phyloP scores from a whole-genome alignment of 106 monocot genomes.

The Acorus calamus region DNA sequence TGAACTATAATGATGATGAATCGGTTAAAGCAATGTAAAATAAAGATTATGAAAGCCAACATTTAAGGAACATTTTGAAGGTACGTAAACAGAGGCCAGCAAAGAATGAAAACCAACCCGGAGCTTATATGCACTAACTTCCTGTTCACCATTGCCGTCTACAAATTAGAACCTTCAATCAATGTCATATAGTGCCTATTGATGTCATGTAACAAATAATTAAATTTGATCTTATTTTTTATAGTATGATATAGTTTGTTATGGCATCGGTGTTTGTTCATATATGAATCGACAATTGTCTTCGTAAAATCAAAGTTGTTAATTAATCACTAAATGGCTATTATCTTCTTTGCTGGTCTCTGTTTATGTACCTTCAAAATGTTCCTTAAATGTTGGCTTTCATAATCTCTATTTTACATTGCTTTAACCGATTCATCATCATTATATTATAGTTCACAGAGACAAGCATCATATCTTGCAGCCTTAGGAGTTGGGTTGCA shows the following conservation, averaged over 20 bases:
- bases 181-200: no score
- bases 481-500: conserved; percentile 66
- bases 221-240: no score
- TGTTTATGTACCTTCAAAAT: conserved; percentile 37
- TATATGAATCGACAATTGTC: no score
- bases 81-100: conserved; percentile 68
- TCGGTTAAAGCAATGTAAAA: background rate
- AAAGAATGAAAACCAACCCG: conserved; percentile 49
- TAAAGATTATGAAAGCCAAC: no score
- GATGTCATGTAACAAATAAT: no score
- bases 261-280: no score
- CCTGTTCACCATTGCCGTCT: conserved; percentile 33
- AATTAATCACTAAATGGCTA: no score
- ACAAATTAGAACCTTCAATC: no score
- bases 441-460: conserved; percentile 45
- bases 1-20: conserved; percentile 31
- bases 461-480: conserved; percentile 71
- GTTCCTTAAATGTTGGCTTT: no score
- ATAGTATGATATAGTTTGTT: no score
- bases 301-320: no score
- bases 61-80: no score
- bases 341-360: conserved; percentile 43
- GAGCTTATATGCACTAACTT: conserved; percentile 53
- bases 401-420: background rate
- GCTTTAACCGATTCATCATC: background rate